Conservation (phyloP, 2,329 filamentous ascomycete genomes). For the Colletotrichum truncatum region DNA sequence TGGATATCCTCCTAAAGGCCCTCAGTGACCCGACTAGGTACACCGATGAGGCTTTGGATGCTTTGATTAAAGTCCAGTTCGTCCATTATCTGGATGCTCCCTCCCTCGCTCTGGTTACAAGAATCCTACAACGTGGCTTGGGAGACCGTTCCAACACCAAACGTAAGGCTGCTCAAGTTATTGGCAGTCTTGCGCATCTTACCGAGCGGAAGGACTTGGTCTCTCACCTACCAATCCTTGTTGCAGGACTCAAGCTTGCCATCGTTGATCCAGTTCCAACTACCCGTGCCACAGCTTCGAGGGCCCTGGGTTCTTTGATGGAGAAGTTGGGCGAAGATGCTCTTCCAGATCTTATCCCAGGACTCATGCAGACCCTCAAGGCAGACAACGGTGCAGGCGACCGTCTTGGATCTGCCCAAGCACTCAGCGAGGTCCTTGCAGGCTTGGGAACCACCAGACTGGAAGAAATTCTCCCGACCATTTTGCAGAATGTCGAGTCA, state of each 20-base stretch:
- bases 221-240: constrained; percentile 88
- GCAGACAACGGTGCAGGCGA: constrained; percentile 97
- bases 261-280: constrained; percentile 96
- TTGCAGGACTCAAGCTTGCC: constrained; percentile 87
- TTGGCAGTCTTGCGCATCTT: constrained; percentile 95
- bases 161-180: constrained; percentile 95
- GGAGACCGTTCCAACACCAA: constrained; percentile 94
- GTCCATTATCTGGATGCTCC: constrained; percentile 98
- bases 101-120: constrained; percentile 91
- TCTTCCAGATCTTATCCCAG: constrained; percentile 94
- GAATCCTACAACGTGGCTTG: constrained; percentile 92
- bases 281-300: constrained; percentile 94
- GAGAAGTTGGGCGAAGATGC: constrained; percentile 98
- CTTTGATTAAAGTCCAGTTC: constrained; percentile 97
- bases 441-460: constrained; percentile 91
- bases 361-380: constrained; percentile 96
- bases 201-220: constrained; percentile 96
- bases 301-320: constrained; percentile 93
- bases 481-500: constrained; percentile 94
- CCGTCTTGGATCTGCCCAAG: constrained; percentile 93
- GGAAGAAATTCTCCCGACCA: constrained; percentile 95
- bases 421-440: constrained; percentile 93
- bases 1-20: constrained; percentile 92
- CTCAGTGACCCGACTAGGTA: constrained; percentile 97
- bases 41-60: constrained; percentile 92